These are phyloP conservation scores for Ceriops zippeliana DNA, from an alignment of 345 rosid species.

Conservation along the genomic window DNA sequence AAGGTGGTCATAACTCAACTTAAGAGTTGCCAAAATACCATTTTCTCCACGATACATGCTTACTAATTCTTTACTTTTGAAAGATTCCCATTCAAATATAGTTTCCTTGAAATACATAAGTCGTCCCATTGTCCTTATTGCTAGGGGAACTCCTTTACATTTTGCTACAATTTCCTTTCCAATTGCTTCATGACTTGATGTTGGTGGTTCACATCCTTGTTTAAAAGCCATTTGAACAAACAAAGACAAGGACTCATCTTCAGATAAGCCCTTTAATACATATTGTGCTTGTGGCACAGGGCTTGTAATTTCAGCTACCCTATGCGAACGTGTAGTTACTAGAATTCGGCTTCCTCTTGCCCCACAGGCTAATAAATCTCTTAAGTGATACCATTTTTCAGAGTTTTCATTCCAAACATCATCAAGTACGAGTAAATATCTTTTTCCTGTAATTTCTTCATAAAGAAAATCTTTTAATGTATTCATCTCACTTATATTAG, in stretches of 20 bases:
- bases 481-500: too few relatives aligned
- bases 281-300: neutral
- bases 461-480: too few relatives aligned
- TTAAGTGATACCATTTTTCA: conserved; percentile 14
- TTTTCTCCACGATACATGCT: neutral
- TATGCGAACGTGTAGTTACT: conserved; percentile 16
- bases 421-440: too few relatives aligned
- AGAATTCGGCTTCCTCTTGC: conserved; percentile 21
- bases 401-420: too few relatives aligned
- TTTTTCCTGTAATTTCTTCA: too few relatives aligned
- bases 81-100: conserved; percentile 12
- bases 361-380: conserved; percentile 6
- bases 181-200: neutral
- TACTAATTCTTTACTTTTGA: neutral
- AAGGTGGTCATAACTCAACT: conserved; percentile 34
- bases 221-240: conserved; percentile 14
- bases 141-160: conserved; percentile 19
- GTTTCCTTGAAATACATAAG: conserved; percentile 12
- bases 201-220: neutral
- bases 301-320: conserved; percentile 20
- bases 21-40: conserved; percentile 10
- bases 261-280: conserved; percentile 6
- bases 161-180: conserved; percentile 11
- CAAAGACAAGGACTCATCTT: conserved; percentile 19
- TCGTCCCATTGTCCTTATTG: conserved; percentile 16